These are phyloP conservation scores for Ananas comosus DNA, from an alignment of 176 grass and related monocot species.

Conservation along the genomic window DNA sequence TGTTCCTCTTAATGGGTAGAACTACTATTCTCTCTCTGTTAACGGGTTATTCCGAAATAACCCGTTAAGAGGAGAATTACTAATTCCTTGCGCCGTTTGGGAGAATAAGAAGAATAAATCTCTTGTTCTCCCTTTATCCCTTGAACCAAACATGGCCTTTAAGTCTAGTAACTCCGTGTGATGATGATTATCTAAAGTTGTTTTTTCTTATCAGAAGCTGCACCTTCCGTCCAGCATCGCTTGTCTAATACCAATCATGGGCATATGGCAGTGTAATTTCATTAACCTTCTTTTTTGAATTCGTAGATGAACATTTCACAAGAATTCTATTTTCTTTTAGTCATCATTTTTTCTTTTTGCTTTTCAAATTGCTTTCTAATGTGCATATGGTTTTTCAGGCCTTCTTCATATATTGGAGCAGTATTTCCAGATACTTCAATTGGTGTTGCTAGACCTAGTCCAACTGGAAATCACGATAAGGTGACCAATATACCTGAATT, in stretches of 20 bases:
- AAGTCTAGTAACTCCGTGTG: no score
- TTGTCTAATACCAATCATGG: slow-evolving; percentile 26
- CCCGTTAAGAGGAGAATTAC: no score
- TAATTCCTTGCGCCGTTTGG: no score
- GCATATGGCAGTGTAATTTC: slow-evolving; percentile 30
- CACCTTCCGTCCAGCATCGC: slow-evolving; percentile 6
- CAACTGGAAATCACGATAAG: slow-evolving; percentile 13
- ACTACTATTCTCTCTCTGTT: no score
- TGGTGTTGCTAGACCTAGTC: neutral
- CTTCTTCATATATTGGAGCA: slow-evolving; percentile 14
- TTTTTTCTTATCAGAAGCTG: slow-evolving; percentile 29
- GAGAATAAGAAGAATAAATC: no score
- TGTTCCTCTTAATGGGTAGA: no score
- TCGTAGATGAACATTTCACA: neutral
- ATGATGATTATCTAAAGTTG: neutral
- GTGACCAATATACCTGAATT: slow-evolving; percentile 5
- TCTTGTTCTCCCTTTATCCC: no score
- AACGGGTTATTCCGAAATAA: no score
- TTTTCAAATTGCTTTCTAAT: slow-evolving; percentile 13
- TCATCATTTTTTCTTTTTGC: neutral
- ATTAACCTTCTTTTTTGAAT: neutral
- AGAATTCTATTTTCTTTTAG: neutral
- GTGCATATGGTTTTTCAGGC: slow-evolving; percentile 21
- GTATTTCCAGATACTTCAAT: neutral
- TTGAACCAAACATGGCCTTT: neutral